Evolutionary conservation across 345 rosid genomes (phyloP).

Genomic region (Aegle marmelos): DNA sequence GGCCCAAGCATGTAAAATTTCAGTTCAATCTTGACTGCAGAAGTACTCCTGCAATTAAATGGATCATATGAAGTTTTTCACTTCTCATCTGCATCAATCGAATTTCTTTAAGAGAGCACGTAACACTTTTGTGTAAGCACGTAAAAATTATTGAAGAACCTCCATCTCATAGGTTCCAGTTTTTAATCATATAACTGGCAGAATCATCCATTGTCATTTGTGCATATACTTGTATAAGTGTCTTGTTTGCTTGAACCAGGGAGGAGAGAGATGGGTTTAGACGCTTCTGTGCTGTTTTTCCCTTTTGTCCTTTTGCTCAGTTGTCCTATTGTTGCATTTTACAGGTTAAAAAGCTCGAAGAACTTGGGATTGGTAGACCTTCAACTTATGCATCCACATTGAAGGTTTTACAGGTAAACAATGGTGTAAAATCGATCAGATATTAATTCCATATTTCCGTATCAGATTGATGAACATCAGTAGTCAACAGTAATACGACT

Average conservation of each 20-base stretch:
- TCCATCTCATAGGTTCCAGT: not conserved
- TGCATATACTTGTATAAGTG: not conserved
- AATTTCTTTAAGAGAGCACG: not conserved
- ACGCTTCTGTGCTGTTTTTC: not conserved
- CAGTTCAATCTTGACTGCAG: not conserved
- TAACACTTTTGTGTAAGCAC: not conserved
- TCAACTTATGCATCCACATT: constrained; percentile 92
- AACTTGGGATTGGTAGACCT: constrained; percentile 99
- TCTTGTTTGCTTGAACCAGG: constrained; percentile 5
- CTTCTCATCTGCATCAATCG: not conserved
- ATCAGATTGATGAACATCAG: constrained; percentile 1
- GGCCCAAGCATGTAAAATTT: not conserved
- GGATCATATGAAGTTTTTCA: not conserved
- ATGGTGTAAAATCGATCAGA: constrained; percentile 9
- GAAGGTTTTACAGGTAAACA: constrained; percentile 76
- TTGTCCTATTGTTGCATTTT: constrained; percentile 22
- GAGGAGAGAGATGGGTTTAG: not conserved
- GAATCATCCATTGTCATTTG: not conserved
- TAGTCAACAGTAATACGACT: not conserved
- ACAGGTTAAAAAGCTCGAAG: constrained; percentile 94
- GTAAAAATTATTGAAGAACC: not conserved
- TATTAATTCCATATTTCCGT: constrained; percentile 2
- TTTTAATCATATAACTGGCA: not conserved
- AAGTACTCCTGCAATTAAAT: not conserved
- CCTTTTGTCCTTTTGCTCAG: not conserved